Evolutionary conservation across 352 stramenopile genomes (phyloP).

Genomic region (Phytophthora chlamydospora): DNA sequence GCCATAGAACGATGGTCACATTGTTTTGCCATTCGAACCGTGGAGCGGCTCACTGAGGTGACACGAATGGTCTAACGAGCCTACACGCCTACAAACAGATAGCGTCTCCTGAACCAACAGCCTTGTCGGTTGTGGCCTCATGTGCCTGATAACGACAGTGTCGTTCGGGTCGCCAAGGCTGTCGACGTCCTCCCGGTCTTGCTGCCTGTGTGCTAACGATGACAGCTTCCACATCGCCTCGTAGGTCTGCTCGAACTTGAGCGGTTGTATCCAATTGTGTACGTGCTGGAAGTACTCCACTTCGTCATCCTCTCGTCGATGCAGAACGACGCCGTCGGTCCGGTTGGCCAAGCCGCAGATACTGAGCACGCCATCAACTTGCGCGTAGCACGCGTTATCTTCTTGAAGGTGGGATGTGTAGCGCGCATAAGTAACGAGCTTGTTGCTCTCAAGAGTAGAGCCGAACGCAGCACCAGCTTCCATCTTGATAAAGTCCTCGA

Average conservation of each 20-base stretch:
- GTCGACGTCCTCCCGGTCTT: conserved; percentile 23
- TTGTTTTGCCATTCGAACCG: too few species aligned
- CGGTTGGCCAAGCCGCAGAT: conserved; percentile 6
- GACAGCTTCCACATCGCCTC: conserved; percentile 15
- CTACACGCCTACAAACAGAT: too few species aligned
- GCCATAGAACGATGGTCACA: too few species aligned
- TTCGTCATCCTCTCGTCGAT: neutral
- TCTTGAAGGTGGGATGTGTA: conserved; percentile 17
- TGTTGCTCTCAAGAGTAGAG: conserved; percentile 13
- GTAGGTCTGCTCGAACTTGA: conserved; percentile 23
- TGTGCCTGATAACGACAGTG: conserved; percentile 35
- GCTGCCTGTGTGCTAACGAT: conserved; percentile 6
- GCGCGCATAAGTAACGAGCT: neutral
- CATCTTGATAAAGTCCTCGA: neutral
- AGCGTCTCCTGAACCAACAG: too few species aligned
- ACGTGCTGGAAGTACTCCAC: conserved; percentile 21
- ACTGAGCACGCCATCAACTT: conserved; percentile 18
- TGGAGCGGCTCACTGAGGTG: too few species aligned
- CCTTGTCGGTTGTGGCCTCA: too few species aligned
- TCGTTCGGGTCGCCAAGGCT: conserved; percentile 18
- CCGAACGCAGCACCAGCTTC: neutral
- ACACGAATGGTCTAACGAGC: too few species aligned
- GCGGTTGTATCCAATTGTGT: conserved; percentile 17
- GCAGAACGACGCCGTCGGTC: neutral
- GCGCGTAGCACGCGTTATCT: conserved; percentile 13